Evolutionary conservation across 441 rosid species (phyloP), one percentile per base, ranked within the genome.

Genomic region (Eutrema salsugineum): DNA sequence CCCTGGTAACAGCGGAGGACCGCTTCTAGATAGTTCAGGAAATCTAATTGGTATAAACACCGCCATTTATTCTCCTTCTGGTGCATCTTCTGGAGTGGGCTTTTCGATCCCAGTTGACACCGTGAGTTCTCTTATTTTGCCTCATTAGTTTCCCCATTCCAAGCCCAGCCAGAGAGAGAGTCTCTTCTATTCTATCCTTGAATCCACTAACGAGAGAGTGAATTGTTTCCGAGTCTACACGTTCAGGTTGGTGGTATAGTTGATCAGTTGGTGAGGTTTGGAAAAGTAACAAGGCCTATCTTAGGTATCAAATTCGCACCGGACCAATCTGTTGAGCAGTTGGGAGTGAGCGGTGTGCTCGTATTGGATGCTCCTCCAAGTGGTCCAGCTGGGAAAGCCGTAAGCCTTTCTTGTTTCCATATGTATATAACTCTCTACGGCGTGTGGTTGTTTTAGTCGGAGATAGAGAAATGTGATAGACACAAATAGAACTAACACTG

Each of bases 341-440:
- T 94, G 68, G 99, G 99, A 66, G 94, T 94, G 32, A 85, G 97
- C 71, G 99, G 99, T n/a, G 99, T 94, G 66, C 99, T 94, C 11
- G 91, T 94, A 66, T 86, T 94, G 68, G 99, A 94, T 69, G 98
- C 98, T 76, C 99, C 99, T 8, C 68, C 79, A 11, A 84, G 75
- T 84, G 99, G 99, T 63, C 99, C 99, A 46, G 97, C 99, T 9
- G 97, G 99, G 17, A 94, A 92, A 88, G 97, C 99, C 63, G 98
- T 94, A 88, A 68, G 86, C 59, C 46, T 11, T 58, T 70, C 35
- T 22, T 43, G 20, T 50, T 49, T 28, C 14, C 46, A 16, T 36
- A 24, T 28, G n/a, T n/a, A n/a, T 1, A 28, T 9, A 17, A 49
- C 60, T 40, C 19, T 39, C 30, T 22, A 19, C 0, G 16, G 15